These are phyloP conservation scores for Kandelia obovata DNA, from an alignment of 345 rosid genomes.

Conservation along the genomic window DNA sequence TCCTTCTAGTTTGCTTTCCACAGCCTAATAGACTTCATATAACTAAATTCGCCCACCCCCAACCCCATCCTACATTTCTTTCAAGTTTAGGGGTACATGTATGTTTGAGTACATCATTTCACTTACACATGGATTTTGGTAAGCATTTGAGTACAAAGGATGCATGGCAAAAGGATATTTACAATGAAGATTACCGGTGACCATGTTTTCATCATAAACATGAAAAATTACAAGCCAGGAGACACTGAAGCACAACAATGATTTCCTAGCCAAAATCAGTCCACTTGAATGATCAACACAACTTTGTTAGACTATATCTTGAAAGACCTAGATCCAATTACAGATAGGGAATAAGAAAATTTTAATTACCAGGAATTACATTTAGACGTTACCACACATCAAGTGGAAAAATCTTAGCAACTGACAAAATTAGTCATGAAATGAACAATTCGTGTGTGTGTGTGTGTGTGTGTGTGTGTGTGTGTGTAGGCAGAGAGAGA, in stretches of 20 bases:
- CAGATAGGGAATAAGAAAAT: conserved; percentile 10
- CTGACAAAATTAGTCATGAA: no score
- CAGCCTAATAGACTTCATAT: no score
- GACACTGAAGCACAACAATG: conserved; percentile 5
- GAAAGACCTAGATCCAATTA: conserved; percentile 20
- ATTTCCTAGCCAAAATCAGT: conserved; percentile 17
- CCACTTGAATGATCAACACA: conserved; percentile 13
- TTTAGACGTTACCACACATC: background rate
- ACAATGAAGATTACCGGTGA: conserved; percentile 19
- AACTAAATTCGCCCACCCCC: background rate
- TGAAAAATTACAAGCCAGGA: conserved; percentile 25
- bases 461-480: no score
- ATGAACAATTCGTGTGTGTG: background rate
- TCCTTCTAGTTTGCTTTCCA: no score
- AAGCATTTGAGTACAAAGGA: background rate
- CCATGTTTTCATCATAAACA: conserved; percentile 19
- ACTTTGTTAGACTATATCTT: conserved; percentile 13
- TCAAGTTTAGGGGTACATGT: conserved; percentile 3
- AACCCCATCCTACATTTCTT: background rate
- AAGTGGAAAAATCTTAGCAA: no score
- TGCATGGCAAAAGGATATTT: conserved; percentile 8
- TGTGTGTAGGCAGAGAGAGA: background rate
- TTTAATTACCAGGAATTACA: conserved; percentile 1
- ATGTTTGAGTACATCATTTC: background rate
- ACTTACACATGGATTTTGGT: background rate